Percentiles rank a stretch among this genome's conserved stretches.
Evolutionary conservation across 2,329 filamentous ascomycete genomes (phyloP).

Genomic region (Diaporthe sp.): DNA sequence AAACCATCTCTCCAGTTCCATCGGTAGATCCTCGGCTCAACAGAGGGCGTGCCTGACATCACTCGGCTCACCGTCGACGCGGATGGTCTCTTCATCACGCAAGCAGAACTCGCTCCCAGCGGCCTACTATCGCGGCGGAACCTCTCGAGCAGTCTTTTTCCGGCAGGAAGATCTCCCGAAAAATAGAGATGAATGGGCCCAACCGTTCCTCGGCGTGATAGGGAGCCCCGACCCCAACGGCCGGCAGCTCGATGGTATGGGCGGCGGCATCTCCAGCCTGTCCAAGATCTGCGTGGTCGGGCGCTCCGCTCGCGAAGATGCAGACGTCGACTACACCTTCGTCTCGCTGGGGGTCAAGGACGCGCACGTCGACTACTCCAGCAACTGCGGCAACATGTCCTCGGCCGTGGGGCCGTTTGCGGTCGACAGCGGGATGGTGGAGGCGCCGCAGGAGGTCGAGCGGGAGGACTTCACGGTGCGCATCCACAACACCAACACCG

Average conservation of each 20-base stretch:
- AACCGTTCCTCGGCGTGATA: slow-evolving; percentile 71
- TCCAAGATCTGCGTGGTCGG: slow-evolving; percentile 80
- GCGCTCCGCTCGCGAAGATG: slow-evolving; percentile 60
- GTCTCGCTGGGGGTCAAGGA: slow-evolving; percentile 76
- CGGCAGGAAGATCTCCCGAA: slow-evolving; percentile 64
- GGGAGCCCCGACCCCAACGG: slow-evolving; percentile 75
- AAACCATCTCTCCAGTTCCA: neutral
- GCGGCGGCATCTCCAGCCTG: slow-evolving; percentile 76
- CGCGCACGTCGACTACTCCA: slow-evolving; percentile 72
- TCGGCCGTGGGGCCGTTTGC: slow-evolving; percentile 77
- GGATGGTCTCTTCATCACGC: neutral
- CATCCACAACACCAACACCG: slow-evolving; percentile 80
- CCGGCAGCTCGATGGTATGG: slow-evolving; percentile 80
- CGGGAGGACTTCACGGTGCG: slow-evolving; percentile 65
- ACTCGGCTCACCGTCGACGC: neutral
- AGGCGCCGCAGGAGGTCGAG: neutral
- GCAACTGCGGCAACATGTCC: slow-evolving; percentile 84
- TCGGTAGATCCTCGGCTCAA: neutral
- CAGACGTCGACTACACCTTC: slow-evolving; percentile 80
- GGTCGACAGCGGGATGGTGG: slow-evolving; percentile 66
- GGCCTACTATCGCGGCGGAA: slow-evolving; percentile 77
- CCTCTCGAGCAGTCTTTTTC: slow-evolving; percentile 77
- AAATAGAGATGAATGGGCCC: slow-evolving; percentile 60
- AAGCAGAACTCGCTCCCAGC: slow-evolving; percentile 56
- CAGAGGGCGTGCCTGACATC: neutral